These are phyloP conservation scores for Pilasporangium apinafurcum DNA, from an alignment of 352 stramenopile species.

Conservation along the genomic window DNA sequence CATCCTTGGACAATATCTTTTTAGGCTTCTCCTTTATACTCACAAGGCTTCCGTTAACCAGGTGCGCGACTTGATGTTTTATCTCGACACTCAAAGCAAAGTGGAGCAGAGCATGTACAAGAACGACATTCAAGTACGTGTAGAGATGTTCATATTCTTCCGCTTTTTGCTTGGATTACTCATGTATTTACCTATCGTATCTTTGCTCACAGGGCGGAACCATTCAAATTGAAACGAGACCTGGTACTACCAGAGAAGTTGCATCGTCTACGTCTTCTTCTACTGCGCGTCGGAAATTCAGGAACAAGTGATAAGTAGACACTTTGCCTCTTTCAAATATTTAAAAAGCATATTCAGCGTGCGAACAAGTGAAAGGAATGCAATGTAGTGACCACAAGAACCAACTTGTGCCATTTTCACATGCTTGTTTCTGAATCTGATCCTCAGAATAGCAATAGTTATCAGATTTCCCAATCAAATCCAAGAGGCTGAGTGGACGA, in stretches of 20 bases:
- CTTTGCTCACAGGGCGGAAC: slow-evolving; percentile 42
- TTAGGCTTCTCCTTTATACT: not conserved
- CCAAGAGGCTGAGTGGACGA: not conserved
- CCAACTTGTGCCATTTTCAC: no score
- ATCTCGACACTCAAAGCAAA: slow-evolving; percentile 84
- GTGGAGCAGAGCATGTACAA: slow-evolving; percentile 72
- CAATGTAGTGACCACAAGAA: no score
- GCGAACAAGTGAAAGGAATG: no score
- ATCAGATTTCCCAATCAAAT: no score
- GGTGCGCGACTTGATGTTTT: slow-evolving; percentile 86
- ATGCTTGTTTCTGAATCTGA: no score
- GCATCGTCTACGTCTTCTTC: not conserved
- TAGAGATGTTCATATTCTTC: not conserved
- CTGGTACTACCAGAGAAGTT: slow-evolving; percentile 9
- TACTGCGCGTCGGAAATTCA: slow-evolving; percentile 10
- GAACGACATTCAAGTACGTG: slow-evolving; percentile 71
- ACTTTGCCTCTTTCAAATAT: no score
- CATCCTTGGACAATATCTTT: not conserved
- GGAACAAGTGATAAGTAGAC: slow-evolving; percentile 9
- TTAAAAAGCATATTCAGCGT: no score
- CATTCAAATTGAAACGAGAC: slow-evolving; percentile 57
- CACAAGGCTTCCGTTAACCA: slow-evolving; percentile 1
- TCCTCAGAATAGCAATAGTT: no score
- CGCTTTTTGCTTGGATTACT: not conserved
- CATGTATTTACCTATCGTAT: not conserved